These are phyloP conservation scores for Capsella bursapastoris DNA, from an alignment of 345 rosid species.

Conservation along the genomic window DNA sequence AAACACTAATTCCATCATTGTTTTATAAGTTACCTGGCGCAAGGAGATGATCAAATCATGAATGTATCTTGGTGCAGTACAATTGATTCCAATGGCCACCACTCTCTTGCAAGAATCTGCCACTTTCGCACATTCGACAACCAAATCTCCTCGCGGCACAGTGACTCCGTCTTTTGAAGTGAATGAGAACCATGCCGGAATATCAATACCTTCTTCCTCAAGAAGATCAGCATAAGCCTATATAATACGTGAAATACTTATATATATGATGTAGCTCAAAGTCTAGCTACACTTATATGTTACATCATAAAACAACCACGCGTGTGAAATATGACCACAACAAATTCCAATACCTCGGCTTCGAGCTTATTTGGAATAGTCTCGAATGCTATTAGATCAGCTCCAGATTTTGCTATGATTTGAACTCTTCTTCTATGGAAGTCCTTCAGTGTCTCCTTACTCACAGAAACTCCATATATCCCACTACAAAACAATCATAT, in stretches of 20 bases:
- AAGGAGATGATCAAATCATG: slow-evolving; percentile 61
- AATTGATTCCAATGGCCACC: slow-evolving; percentile 83
- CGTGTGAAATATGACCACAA: too few relatives aligned
- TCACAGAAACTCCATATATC: slow-evolving; percentile 64
- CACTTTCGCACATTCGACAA: slow-evolving; percentile 70
- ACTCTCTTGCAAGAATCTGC: slow-evolving; percentile 76
- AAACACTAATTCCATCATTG: neutral
- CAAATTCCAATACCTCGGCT: slow-evolving; percentile 60
- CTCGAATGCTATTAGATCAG: slow-evolving; percentile 85
- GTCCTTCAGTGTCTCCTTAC: slow-evolving; percentile 69
- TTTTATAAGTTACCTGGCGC: slow-evolving; percentile 47
- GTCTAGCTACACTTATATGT: too few relatives aligned
- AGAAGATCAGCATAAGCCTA: slow-evolving; percentile 92
- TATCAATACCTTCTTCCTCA: slow-evolving; percentile 60
- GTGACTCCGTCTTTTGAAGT: slow-evolving; percentile 72
- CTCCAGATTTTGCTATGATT: slow-evolving; percentile 67
- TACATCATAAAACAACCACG: too few relatives aligned
- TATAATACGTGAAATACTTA: neutral
- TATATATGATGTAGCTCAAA: too few relatives aligned
- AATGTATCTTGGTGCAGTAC: slow-evolving; percentile 79
- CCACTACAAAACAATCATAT: slow-evolving; percentile 54
- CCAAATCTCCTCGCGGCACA: slow-evolving; percentile 72
- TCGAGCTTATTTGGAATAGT: slow-evolving; percentile 89
- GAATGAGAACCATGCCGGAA: slow-evolving; percentile 92
- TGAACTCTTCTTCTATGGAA: slow-evolving; percentile 88